Percentiles rank a stretch among this genome's conserved stretches.
These are phyloP conservation scores for Solanum megistacrolobum DNA, from an alignment of 257 asterid genomes.

Conservation along the genomic window DNA sequence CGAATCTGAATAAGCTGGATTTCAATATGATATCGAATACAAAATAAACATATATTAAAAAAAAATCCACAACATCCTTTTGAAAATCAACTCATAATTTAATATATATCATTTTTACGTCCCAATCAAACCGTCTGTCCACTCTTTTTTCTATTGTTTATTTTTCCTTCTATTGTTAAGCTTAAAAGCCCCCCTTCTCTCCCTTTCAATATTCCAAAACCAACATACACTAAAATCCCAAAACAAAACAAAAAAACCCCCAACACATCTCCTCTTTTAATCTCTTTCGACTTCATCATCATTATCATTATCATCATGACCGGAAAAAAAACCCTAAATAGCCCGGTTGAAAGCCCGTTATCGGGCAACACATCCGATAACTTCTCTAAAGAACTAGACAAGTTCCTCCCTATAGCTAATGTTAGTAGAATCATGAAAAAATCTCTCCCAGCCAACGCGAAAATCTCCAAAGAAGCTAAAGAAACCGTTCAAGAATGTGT, in stretches of 20 bases:
- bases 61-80: neutral
- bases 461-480: constrained; percentile 54
- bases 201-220: neutral
- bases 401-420: constrained; percentile 43
- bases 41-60: no score
- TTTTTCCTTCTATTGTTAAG: neutral
- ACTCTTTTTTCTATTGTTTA: constrained; percentile 11
- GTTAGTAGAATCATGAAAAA: constrained; percentile 52
- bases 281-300: neutral
- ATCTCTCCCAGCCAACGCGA: constrained; percentile 51
- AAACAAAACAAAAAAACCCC: neutral
- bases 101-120: constrained; percentile 11
- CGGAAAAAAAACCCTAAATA: constrained; percentile 18
- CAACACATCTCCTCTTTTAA: neutral
- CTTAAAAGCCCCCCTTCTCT: constrained; percentile 12
- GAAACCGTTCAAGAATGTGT: constrained; percentile 52
- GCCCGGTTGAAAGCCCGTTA: neutral
- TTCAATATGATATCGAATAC: neutral
- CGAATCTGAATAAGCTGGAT: accelerated
- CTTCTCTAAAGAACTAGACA: constrained; percentile 25
- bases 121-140: constrained; percentile 37
- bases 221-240: neutral
- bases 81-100: neutral
- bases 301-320: constrained; percentile 8
- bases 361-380: neutral